Evolutionary conservation across 805 yeast species (phyloP), one percentile per base, ranked within the genome.

Genomic region (Tetrapisispora namnaoensis): DNA sequence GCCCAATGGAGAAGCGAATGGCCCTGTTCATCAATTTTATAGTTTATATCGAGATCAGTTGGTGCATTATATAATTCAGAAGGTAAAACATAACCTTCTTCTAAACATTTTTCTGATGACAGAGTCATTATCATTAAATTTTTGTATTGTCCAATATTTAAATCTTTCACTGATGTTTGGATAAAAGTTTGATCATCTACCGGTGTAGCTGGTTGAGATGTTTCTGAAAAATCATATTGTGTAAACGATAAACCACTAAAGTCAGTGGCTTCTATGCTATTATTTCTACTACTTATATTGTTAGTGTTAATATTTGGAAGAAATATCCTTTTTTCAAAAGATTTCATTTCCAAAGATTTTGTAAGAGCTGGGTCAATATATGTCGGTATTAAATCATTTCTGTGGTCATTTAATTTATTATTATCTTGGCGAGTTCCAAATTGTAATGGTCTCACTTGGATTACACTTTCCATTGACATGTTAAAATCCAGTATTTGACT

Each of bases 1-100:
- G 93, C 93, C 95, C 95, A 86, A 62, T 86, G 95, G 46, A 86
- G 70, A 1, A 89, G 78, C 0, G 90, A 81, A 59, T 86, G 88
- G 0, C 91, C 91, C 55, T 86, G 93, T 50, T 78, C 80, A 58
- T 86, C 95, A 17, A 86, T 79, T 2, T 82, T 73, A 50, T 76
- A 82, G 60, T 83, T 79, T 46, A 83, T 76, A 55, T 80, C 76
- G 49, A 83, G 78, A 56, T 79, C 78, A 36, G 70, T 67, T 1
- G 91, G 90, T 4, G 86, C 84, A 45, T 71, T 67, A 30, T 71
- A 62, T 28, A 81, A 60, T 46, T 76, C 69, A 54, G 54, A 57
- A 37, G 61, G 57, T 37, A 70, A 65, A 5, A 50, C 34, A 30
- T 45, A 45, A 11, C 64, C 61, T 32, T 58, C 58, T 16, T 60